These are phyloP conservation scores for Macrotyloma uniflorum DNA, from an alignment of 306 rosid genomes.

Conservation along the genomic window DNA sequence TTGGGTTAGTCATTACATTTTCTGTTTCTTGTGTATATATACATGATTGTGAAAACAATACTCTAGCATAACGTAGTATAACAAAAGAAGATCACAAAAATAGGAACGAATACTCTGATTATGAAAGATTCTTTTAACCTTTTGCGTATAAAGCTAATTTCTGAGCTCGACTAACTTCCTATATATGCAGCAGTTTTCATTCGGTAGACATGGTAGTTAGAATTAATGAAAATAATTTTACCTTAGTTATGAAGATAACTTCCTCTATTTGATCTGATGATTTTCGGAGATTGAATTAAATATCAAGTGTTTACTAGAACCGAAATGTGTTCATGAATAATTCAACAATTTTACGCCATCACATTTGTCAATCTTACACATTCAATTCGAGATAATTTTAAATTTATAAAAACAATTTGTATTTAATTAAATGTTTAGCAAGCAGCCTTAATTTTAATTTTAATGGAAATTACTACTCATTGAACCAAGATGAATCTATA, in stretches of 20 bases:
- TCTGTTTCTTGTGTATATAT: not conserved
- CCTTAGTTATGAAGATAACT: not conserved
- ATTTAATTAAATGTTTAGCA: not conserved
- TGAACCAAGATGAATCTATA: not conserved
- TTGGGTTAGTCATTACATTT: conserved; percentile 50
- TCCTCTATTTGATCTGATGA: not conserved
- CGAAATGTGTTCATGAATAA: not conserved
- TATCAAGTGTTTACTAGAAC: not conserved
- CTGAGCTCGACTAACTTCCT: not conserved
- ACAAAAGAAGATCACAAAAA: not conserved
- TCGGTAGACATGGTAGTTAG: not conserved
- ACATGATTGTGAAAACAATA: not conserved
- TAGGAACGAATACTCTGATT: not conserved
- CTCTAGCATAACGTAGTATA: not conserved
- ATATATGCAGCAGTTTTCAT: not conserved
- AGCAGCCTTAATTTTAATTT: not conserved
- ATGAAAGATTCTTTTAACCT: not conserved
- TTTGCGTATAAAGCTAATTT: not conserved
- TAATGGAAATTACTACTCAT: not conserved
- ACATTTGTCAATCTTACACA: not conserved
- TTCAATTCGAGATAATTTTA: not conserved
- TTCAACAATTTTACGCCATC: not conserved
- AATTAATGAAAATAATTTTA: not conserved
- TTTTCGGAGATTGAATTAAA: not conserved
- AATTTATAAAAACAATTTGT: not conserved